Percentiles rank a stretch among this genome's conserved stretches.
These are phyloP conservation scores for Dichotomocladium elegans DNA, from an alignment of 371 early-diverging fungal species.

Conservation along the genomic window DNA sequence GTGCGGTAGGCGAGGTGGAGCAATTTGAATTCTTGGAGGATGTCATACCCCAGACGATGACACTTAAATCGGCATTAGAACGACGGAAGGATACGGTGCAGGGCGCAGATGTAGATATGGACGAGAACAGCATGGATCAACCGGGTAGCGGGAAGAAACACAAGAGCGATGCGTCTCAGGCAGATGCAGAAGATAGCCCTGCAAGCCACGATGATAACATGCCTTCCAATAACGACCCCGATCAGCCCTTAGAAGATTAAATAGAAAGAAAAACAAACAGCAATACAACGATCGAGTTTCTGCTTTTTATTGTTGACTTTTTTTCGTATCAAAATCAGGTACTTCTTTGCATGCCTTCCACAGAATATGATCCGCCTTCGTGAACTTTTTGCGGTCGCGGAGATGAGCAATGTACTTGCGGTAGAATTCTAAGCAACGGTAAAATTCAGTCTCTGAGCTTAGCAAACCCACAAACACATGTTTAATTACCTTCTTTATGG, in stretches of 20 bases:
- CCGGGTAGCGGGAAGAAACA: background rate
- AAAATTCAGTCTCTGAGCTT: no score
- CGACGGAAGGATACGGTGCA: constrained; percentile 44
- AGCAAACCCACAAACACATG: background rate
- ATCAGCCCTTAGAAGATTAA: background rate
- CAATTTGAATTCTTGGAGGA: constrained; percentile 49
- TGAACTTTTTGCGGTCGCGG: constrained; percentile 40
- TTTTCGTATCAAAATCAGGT: constrained; percentile 3
- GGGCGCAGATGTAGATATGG: constrained; percentile 1
- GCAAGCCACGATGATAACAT: background rate
- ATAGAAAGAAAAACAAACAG: background rate
- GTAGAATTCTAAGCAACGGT: constrained; percentile 46
- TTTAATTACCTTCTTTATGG: constrained; percentile 47
- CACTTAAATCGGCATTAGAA: constrained; percentile 51
- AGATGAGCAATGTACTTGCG: constrained; percentile 57
- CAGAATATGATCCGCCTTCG: constrained; percentile 49
- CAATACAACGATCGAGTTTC: background rate
- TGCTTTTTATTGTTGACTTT: background rate
- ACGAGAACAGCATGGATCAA: constrained; percentile 1
- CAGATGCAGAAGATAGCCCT: background rate
- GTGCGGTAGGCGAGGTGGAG: constrained; percentile 36
- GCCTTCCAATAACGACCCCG: background rate
- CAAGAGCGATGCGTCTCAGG: background rate
- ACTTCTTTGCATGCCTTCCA: constrained; percentile 64
- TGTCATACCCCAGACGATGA: constrained; percentile 57